Conservation (phyloP, 2,329 filamentous ascomycete genomes). For the Xylariaceae sp. region DNA sequence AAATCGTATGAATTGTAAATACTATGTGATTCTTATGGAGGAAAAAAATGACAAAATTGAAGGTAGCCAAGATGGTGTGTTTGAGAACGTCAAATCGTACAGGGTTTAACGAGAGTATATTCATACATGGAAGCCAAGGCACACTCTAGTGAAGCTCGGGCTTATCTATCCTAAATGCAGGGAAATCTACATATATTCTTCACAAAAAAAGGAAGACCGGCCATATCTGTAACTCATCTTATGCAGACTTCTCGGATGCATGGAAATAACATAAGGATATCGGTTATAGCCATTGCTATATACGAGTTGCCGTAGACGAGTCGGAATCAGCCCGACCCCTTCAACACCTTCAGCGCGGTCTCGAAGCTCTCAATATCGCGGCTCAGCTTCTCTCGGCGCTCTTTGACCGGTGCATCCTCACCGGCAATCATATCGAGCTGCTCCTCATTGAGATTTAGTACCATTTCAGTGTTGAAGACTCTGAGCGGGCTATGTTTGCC, state of each 20-base stretch:
- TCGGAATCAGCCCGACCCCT: slow-evolving; percentile 29
- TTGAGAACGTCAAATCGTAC: too few species aligned
- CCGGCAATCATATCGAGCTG: slow-evolving; percentile 63
- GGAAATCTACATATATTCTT: not conserved
- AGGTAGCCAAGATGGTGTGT: too few species aligned
- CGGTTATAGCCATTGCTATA: not conserved
- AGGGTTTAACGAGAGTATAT: too few species aligned
- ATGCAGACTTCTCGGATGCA: not conserved
- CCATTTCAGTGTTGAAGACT: slow-evolving; percentile 57
- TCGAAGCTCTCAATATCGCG: slow-evolving; percentile 54
- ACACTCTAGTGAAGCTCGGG: too few species aligned
- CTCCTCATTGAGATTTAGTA: slow-evolving; percentile 52
- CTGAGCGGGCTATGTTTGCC: slow-evolving; percentile 56
- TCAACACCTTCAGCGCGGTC: slow-evolving; percentile 41
- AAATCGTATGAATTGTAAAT: too few species aligned
- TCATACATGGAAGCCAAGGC: too few species aligned
- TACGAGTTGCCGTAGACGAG: not conserved
- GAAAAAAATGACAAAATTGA: too few species aligned
- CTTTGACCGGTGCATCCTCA: slow-evolving; percentile 54
- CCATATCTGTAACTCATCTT: too few species aligned
- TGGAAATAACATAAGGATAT: not conserved
- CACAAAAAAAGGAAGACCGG: too few species aligned
- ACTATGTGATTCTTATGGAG: too few species aligned
- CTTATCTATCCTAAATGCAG: not conserved
- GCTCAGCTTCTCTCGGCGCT: slow-evolving; percentile 49